A percentile compares a stretch with the other conserved stretches of the same genome.
These are phyloP conservation scores for Lodderomyces pseudojiufengensis DNA, from an alignment of 1,139 yeast genomes.

Conservation along the genomic window DNA sequence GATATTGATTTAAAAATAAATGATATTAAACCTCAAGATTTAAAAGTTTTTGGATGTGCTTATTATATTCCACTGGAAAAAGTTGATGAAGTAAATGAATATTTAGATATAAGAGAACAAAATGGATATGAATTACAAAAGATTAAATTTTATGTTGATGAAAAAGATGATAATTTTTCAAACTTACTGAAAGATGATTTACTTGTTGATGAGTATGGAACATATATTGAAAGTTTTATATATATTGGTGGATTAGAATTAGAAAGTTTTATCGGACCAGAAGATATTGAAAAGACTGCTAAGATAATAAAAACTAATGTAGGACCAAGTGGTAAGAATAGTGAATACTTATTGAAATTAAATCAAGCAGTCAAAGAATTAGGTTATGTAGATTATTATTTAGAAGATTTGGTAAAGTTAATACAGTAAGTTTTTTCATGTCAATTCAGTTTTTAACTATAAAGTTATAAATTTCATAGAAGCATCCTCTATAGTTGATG, in stretches of 20 bases:
- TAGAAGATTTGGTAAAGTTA: constrained; percentile 30
- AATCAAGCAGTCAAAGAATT: constrained; percentile 50
- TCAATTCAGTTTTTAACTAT: not conserved
- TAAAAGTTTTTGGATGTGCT: constrained; percentile 76
- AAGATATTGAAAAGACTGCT: constrained; percentile 56
- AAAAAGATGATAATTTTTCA: constrained; percentile 17
- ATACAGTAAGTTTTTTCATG: constrained; percentile 2
- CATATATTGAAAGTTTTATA: constrained; percentile 55
- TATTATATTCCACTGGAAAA: constrained; percentile 70
- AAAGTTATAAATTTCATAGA: constrained; percentile 15
- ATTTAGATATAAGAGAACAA: constrained; percentile 79
- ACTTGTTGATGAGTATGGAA: constrained; percentile 31
- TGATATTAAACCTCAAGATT: constrained; percentile 38
- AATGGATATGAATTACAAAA: constrained; percentile 77
- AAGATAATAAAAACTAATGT: constrained; percentile 46
- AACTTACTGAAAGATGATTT: constrained; percentile 14
- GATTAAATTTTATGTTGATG: constrained; percentile 58
- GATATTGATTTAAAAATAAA: constrained; percentile 15
- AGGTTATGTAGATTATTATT: constrained; percentile 36
- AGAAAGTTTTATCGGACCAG: constrained; percentile 83
- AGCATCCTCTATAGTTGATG: constrained; percentile 29
- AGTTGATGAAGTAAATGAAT: constrained; percentile 58
- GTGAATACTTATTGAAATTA: constrained; percentile 61
- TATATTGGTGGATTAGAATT: constrained; percentile 84
- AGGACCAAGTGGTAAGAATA: constrained; percentile 84